These are phyloP conservation scores for Scheffersomyces lignosus DNA, from an alignment of 805 yeast species.

Conservation along the genomic window DNA sequence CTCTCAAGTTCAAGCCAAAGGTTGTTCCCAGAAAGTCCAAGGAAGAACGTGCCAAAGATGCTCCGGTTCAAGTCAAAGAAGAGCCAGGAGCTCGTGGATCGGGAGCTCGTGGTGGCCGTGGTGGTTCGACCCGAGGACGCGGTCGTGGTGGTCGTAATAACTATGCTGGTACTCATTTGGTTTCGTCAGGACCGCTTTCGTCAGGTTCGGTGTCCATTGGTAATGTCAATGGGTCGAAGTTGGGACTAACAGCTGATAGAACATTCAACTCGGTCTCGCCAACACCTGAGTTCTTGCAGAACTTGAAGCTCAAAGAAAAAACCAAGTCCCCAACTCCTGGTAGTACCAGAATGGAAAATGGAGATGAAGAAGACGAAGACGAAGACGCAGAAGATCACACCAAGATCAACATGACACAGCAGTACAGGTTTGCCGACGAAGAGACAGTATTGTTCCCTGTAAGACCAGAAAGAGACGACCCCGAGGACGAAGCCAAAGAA, in stretches of 20 bases:
- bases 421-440: slow-evolving; percentile 50
- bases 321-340: slow-evolving; percentile 13
- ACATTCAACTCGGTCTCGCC: slow-evolving; percentile 35
- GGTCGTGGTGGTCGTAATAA: slow-evolving; percentile 35
- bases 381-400: slow-evolving; percentile 43
- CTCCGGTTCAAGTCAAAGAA: slow-evolving; percentile 50
- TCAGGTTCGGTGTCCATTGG: slow-evolving; percentile 58
- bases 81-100: slow-evolving; percentile 22
- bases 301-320: slow-evolving; percentile 31
- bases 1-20: slow-evolving; percentile 81
- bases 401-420: slow-evolving; percentile 64
- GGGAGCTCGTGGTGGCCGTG: slow-evolving; percentile 26
- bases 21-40: slow-evolving; percentile 80
- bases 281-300: slow-evolving; percentile 43
- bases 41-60: slow-evolving; percentile 79
- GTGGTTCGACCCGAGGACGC: slow-evolving; percentile 29
- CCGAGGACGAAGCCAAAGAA: slow-evolving; percentile 25
- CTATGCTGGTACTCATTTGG: slow-evolving; percentile 58
- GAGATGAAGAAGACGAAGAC: slow-evolving; percentile 36
- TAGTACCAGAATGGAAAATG: neutral
- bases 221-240: slow-evolving; percentile 23
- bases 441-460: slow-evolving; percentile 67
- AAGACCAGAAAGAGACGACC: slow-evolving; percentile 59
- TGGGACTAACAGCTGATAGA: slow-evolving; percentile 27
- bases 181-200: slow-evolving; percentile 73